These are phyloP conservation scores for Chernovozyma aurita DNA, from an alignment of 1,139 yeast genomes.

Conservation along the genomic window DNA sequence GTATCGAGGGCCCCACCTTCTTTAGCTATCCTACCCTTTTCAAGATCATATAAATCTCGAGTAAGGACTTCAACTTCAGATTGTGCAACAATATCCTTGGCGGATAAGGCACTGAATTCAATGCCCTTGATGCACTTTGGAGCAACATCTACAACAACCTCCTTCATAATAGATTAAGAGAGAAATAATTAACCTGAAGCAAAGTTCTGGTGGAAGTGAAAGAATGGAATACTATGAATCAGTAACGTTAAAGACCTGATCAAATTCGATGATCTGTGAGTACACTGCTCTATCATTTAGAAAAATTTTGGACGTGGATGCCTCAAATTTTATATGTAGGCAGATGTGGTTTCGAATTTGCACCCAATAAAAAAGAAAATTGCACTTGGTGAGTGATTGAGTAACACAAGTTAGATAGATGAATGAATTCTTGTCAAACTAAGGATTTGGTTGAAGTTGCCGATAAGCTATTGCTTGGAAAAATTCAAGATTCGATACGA, in stretches of 20 bases:
- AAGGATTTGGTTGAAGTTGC: too few relatives aligned
- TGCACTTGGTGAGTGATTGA: too few relatives aligned
- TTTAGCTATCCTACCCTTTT: slow-evolving; percentile 78
- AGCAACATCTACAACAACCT: slow-evolving; percentile 72
- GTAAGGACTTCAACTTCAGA: slow-evolving; percentile 92
- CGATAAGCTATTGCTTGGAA: too few relatives aligned
- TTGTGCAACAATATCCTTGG: slow-evolving; percentile 87
- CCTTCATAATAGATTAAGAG: slow-evolving; percentile 51
- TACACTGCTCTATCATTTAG: background rate
- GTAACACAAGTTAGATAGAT: too few relatives aligned
- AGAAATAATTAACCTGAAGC: too few relatives aligned
- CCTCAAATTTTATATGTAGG: background rate
- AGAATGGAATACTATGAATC: too few relatives aligned
- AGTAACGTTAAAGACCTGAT: too few relatives aligned
- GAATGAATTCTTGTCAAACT: too few relatives aligned
- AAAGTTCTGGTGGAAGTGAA: too few relatives aligned
- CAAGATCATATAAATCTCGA: slow-evolving; percentile 84
- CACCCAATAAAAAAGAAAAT: background rate
- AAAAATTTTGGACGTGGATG: slow-evolving; percentile 1
- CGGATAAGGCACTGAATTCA: slow-evolving; percentile 87
- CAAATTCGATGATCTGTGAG: background rate
- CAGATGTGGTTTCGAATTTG: too few relatives aligned
- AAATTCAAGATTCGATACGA: too few relatives aligned
- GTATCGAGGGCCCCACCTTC: slow-evolving; percentile 86
- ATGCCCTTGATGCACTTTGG: slow-evolving; percentile 90